Evolutionary conservation across 176 grass and related monocot species (phyloP), one percentile per base, ranked within the genome.

Genomic region (Bonia amplexicaulis): DNA sequence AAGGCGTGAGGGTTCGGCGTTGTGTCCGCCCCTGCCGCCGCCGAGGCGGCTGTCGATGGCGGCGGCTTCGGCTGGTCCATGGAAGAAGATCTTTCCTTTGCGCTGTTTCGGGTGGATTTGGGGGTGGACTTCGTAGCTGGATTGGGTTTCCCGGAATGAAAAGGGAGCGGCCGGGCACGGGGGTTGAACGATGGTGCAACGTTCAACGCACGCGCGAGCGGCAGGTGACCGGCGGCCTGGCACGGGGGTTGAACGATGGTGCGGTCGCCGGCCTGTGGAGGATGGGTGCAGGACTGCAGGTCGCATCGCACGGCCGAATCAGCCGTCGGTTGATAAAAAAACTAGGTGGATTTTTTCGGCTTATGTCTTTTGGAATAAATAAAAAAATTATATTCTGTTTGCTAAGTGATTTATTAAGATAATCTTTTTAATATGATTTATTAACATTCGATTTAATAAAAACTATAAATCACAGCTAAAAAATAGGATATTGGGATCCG

Each of bases 1-100:
- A 90, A 90, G 89, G 83, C 93, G 74, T 93, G 84, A 35, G 87
- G 87, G 89, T 93, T 94, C 9, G 80, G 61, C 69, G 82, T 12
- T 33, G 87, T 67, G 61, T 81, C 83, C 31, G 64, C 13, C 15
- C 59, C 72, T 5, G 59, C 23, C 77, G 70, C 46, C 71, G 88
- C 53, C 57, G 79, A 52, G 71, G 88, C 58, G 52, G 65, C 85
- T 9, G 81, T 12, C 19, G 89, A 78, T 17, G 85, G 73, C 59
- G 80, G 69, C 74, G 69, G 75, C 69, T 87, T 87, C 8, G 84
- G 73, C 17, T 70, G 89, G 31, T 87, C 89, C 89, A 90, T 90
- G 73, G 66, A 15, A 31, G 26, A 53, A 15, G 61, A 53, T 64
- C 5, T 37, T 31, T 20, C 27, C 16, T 13, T 37, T 4, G 62